Evolutionary conservation across 2,329 filamentous ascomycete species (phyloP).

Genomic region (Bisporella sp.): DNA sequence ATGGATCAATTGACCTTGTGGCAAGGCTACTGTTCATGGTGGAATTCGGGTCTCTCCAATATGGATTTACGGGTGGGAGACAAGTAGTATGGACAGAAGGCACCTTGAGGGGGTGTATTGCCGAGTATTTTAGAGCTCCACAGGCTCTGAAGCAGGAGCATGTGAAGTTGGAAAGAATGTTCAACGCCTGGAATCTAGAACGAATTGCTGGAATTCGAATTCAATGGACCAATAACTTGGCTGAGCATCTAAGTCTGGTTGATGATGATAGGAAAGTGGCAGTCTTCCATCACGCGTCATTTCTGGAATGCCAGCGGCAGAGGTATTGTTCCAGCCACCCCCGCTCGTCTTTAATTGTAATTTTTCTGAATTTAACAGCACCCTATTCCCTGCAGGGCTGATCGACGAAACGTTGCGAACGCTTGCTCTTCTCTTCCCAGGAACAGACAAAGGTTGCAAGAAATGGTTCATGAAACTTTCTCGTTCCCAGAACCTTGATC

Average conservation of each 20-base stretch:
- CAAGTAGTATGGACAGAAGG: conserved; percentile 4
- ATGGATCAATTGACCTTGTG: conserved; percentile 10
- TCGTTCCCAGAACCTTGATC: conserved; percentile 22
- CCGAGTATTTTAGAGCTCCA: conserved; percentile 1
- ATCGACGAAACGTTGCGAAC: conserved; percentile 31
- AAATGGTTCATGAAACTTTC: conserved; percentile 20
- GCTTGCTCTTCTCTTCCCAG: conserved; percentile 30
- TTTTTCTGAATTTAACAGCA: conserved; percentile 10
- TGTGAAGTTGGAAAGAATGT: conserved; percentile 16
- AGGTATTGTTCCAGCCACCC: neutral
- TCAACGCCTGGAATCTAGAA: conserved; percentile 20
- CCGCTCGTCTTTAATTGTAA: neutral
- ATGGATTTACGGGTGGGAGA: conserved; percentile 5
- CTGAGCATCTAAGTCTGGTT: conserved; percentile 33
- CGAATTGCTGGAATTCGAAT: conserved; percentile 31
- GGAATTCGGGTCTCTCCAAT: conserved; percentile 4
- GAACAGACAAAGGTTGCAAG: conserved; percentile 14
- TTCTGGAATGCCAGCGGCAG: conserved; percentile 26
- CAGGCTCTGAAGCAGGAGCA: neutral
- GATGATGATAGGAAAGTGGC: conserved; percentile 32
- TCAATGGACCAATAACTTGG: conserved; percentile 33
- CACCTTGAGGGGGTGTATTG: neutral
- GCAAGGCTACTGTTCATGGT: conserved; percentile 9
- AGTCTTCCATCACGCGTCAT: conserved; percentile 35
- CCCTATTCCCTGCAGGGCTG: conserved; percentile 26